Base-by-base conservation (phyloP, 257 asterid genomes). In the Striga asiatica region DNA sequence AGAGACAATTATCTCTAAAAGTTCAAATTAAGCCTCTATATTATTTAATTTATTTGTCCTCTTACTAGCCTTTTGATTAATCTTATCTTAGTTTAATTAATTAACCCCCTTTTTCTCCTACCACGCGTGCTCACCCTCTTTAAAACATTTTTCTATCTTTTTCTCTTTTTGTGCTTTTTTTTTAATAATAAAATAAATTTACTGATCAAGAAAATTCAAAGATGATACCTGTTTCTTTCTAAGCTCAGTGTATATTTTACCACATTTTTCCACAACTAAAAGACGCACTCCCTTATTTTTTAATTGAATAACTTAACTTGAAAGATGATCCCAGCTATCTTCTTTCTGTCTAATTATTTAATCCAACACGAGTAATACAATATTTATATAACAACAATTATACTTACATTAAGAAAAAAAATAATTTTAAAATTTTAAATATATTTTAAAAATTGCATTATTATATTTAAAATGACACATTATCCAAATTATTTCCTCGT, bases 41-140 rank as follows among this genome's bases (percentile, higher is more conserved):
- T 31, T 31, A 27, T 27, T 13, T n/a, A n/a, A n/a, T n/a, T 51
- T 29, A 4, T 14, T 29, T 51, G 12, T 20, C 37, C 5, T 28
- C 24, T 49, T 51, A 2, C 1, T 28, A 2, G 41, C 17, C 28
- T 17, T 53, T 31, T 16, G 8, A 51, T n/a, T 51, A 51, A 51
- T 51, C 14, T 32, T 32, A n/a, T n/a, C n/a, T n/a, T n/a, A n/a
- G n/a, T n/a, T n/a, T n/a, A n/a, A 3, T 3, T 7, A 8, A 25
- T 52, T 3, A 1, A 9, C 13, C 9, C n/a, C 22, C 39, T 5
- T 4, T 20, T 8, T 6, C 13, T 20, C 8, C 13, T 20, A 20
- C 32, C 48, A 12, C 49, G 60, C 60, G 21, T 54, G 48, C 32
- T 34, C 32, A 54, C 31, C 6, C 47, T 6, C 60, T 34, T 35